Evolutionary conservation across 2,329 filamentous ascomycete species (phyloP).

Genomic region (Phyllosticta citrichinensis): DNA sequence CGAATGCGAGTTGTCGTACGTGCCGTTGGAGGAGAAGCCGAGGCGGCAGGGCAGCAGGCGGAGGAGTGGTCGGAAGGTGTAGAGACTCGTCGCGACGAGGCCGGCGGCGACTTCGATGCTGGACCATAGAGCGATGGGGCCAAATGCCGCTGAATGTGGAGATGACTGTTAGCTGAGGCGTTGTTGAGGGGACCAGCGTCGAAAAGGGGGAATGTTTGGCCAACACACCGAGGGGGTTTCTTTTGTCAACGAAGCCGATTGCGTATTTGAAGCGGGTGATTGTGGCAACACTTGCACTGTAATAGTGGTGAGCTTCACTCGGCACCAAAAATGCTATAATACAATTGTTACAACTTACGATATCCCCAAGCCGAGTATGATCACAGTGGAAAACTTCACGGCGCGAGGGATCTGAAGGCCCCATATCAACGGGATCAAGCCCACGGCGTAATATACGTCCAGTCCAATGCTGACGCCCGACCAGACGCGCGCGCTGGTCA

Average conservation of each 20-base stretch:
- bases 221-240: not conserved
- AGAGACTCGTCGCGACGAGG: slow-evolving; percentile 1
- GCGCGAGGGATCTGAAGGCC: not conserved
- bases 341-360: not conserved
- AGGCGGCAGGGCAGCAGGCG: not conserved
- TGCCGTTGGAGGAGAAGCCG: not conserved
- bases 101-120: slow-evolving; percentile 1
- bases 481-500: not conserved
- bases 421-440: slow-evolving; percentile 5
- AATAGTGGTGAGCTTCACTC: not conserved
- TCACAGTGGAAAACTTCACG: not conserved
- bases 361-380: slow-evolving; percentile 1
- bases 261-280: slow-evolving; percentile 2
- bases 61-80: not conserved
- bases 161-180: not conserved
- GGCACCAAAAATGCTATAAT: not conserved
- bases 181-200: not conserved
- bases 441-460: slow-evolving; percentile 6
- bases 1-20: not conserved
- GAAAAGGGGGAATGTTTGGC: not conserved
- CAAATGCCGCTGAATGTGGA: not conserved
- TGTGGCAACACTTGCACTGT: slow-evolving; percentile 1
- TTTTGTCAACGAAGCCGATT: not conserved
- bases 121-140: not conserved
- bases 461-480: slow-evolving; percentile 1